Base-by-base conservation (phyloP, 306 rosid species). In the Prunus dulcis region DNA sequence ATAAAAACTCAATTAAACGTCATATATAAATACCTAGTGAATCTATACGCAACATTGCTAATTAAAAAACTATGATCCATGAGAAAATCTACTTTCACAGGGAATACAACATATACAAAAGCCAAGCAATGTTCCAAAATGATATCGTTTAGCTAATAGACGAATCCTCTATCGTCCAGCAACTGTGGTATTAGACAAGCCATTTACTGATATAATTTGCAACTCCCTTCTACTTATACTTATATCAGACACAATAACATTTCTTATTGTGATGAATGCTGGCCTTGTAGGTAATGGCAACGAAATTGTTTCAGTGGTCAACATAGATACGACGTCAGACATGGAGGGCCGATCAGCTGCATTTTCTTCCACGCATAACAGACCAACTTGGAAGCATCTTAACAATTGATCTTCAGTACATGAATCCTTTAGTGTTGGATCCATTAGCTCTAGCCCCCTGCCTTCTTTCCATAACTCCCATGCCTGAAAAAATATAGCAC, bases 401-500 rank as follows among this genome's bases (percentile, higher is more conserved):
- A 71, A 45, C 34, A 55, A 3, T 55, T 71, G 65, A 71, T 55
- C 51, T 13, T 5, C 1, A 23, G 1, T n/a, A 20, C 51, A 34
- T 12, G 75, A 71, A 32, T 71, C 32, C 0, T 32, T 20, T 20
- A 71, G 2, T 15, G 14, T 55, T 20, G 75, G 65, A 34, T 71
- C 75, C 64, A 32, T 53, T 34, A 71, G 6, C 11, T 53, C 75
- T 6, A 55, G 51, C 23, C 3, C 34, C 53, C 8, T 9, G 30
- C 64, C 51, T 53, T 53, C 52, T 38, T 55, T 71, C 75, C 75
- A 71, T 20, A 71, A 53, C 13, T 71, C 75, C 64, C 64, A 71
- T 34, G 20, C 30, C 75, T 71, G 22, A 47, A 68, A 32, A 23
- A 47, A 49, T 46, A 43, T 43, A 15, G n/a, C 8, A 8, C 2